Conservation (phyloP, 495 filamentous ascomycete genomes). For the Podospora bellae-mahoneyi region DNA sequence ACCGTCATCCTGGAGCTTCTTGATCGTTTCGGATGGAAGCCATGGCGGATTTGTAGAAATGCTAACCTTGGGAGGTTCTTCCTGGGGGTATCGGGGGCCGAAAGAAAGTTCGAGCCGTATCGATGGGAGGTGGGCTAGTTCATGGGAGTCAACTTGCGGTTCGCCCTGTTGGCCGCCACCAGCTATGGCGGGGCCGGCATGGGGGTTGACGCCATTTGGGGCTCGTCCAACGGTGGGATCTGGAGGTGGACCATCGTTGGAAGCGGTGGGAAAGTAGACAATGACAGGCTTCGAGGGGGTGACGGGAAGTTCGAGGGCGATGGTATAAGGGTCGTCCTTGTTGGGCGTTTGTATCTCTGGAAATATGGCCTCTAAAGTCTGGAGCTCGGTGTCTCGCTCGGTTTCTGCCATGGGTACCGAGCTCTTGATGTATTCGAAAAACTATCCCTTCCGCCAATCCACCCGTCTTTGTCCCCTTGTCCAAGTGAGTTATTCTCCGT, state of each 20-base stretch:
- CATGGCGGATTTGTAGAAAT: conserved; percentile 65
- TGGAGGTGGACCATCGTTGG: conserved; percentile 37
- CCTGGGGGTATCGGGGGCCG: conserved; percentile 70
- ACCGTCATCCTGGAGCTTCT: conserved; percentile 59
- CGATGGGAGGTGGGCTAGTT: conserved; percentile 73
- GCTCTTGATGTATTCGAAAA: background rate
- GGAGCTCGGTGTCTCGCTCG: conserved; percentile 69
- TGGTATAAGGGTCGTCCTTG: conserved; percentile 56
- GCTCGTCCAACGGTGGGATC: conserved; percentile 1
- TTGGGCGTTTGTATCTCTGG: conserved; percentile 69
- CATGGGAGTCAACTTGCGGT: conserved; percentile 50
- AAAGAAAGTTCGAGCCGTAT: conserved; percentile 65
- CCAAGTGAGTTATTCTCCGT: background rate
- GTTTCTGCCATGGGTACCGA: conserved; percentile 15
- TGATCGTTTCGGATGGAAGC: conserved; percentile 59
- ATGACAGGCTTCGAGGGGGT: conserved; percentile 64
- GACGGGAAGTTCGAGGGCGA: conserved; percentile 70
- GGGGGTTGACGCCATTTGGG: conserved; percentile 18
- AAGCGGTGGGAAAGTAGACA: conserved; percentile 62
- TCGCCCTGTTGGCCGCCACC: background rate
- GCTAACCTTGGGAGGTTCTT: conserved; percentile 61
- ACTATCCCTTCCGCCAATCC: background rate
- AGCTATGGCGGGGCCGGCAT: background rate
- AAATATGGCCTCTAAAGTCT: conserved; percentile 81
- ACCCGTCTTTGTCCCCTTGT: background rate